Evolutionary conservation across 2,329 filamentous ascomycete species (phyloP).

Genomic region (Lomentospora prolificans): DNA sequence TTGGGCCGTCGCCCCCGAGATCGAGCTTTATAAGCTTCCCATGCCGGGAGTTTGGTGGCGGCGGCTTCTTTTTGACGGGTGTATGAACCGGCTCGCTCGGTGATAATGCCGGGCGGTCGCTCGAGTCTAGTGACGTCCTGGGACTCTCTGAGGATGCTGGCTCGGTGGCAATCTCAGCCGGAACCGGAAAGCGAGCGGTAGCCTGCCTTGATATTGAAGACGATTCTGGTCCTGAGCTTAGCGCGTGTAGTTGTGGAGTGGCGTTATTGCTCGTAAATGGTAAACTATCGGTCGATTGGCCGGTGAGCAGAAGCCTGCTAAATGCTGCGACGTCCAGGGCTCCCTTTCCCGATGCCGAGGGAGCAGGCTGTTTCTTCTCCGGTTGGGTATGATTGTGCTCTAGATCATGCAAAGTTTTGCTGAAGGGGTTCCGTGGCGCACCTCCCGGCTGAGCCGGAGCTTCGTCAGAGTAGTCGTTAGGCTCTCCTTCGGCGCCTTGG

Average conservation of each 20-base stretch:
- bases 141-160: not conserved
- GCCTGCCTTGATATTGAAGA: not conserved
- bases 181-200: not conserved
- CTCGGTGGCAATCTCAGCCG: not conserved
- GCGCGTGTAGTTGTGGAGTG: not conserved
- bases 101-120: constrained; percentile 5
- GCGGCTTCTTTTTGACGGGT: constrained; percentile 56
- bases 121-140: constrained; percentile 14
- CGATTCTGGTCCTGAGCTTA: not conserved
- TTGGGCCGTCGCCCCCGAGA: constrained; percentile 24
- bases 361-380: not conserved
- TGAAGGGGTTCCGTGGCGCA: constrained; percentile 35
- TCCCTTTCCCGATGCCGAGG: constrained; percentile 14
- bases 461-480: constrained; percentile 12
- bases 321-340: constrained; percentile 68
- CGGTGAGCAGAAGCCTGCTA: constrained; percentile 65
- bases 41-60: constrained; percentile 64
- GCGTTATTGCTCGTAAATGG: constrained; percentile 14
- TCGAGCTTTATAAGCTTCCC: constrained; percentile 60
- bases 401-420: constrained; percentile 42
- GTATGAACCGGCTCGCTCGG: constrained; percentile 11
- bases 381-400: constrained; percentile 22
- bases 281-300: constrained; percentile 29
- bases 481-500: constrained; percentile 17
- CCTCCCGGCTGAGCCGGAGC: not conserved